A percentile compares a stretch with the other conserved stretches of the same genome.
Conservation (phyloP, 2,329 filamentous ascomycete genomes). For the Rhinocladiella similis region DNA sequence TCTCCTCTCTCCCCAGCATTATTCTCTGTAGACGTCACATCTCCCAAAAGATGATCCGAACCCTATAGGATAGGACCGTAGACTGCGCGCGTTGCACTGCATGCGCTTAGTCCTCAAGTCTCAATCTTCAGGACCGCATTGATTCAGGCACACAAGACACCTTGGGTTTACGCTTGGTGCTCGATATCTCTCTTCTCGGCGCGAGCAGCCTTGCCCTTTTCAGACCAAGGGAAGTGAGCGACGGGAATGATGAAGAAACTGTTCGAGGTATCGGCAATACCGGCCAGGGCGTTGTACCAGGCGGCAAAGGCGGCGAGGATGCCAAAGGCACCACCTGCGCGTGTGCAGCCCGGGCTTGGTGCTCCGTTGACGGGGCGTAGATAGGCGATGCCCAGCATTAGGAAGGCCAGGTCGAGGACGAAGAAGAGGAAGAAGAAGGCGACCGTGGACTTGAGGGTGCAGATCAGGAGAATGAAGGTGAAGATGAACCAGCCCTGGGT, state of each 20-base stretch:
- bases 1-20: too few relatives aligned
- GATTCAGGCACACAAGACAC: not conserved
- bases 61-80: too few relatives aligned
- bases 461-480: conserved; percentile 70
- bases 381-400: conserved; percentile 68
- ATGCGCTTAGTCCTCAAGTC: too few relatives aligned
- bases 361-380: conserved; percentile 48
- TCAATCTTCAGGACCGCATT: too few relatives aligned
- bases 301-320: conserved; percentile 76
- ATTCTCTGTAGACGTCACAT: too few relatives aligned
- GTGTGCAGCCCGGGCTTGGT: conserved; percentile 56
- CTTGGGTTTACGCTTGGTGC: conserved; percentile 31
- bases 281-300: conserved; percentile 84
- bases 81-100: too few relatives aligned
- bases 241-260: conserved; percentile 95
- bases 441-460: conserved; percentile 74
- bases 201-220: conserved; percentile 66
- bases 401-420: conserved; percentile 72
- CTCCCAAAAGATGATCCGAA: too few relatives aligned
- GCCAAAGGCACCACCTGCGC: conserved; percentile 77
- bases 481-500: conserved; percentile 78
- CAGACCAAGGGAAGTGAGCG: conserved; percentile 92
- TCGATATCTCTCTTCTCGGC: conserved; percentile 49
- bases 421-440: conserved; percentile 79
- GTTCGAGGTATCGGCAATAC: conserved; percentile 67